These are phyloP conservation scores for Penicillium maclennaniae DNA, from an alignment of 495 filamentous ascomycete genomes.

Conservation along the genomic window DNA sequence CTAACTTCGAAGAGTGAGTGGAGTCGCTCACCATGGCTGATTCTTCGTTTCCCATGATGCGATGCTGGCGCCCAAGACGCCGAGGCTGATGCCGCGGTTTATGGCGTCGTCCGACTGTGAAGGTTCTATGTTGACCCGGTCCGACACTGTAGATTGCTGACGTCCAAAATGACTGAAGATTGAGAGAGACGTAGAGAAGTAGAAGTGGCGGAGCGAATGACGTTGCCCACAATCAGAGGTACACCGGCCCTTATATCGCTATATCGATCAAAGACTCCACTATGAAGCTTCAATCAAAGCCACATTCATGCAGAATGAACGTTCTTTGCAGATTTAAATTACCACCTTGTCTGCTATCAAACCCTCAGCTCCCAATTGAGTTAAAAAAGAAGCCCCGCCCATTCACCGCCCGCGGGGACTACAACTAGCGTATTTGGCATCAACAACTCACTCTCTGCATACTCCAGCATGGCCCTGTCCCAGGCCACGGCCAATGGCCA, in stretches of 20 bases:
- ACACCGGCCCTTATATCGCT: constrained; percentile 1
- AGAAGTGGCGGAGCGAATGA: constrained; percentile 10
- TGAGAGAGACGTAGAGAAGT: background rate
- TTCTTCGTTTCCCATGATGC: constrained; percentile 67
- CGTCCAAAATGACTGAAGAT: background rate
- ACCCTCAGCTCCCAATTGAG: background rate
- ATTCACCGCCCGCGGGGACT: constrained; percentile 32
- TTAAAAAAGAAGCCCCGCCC: constrained; percentile 9
- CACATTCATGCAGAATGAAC: background rate
- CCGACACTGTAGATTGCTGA: background rate
- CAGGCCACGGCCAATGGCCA: constrained; percentile 29
- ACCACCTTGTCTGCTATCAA: constrained; percentile 1
- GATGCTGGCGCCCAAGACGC: constrained; percentile 16
- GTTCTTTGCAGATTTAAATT: background rate
- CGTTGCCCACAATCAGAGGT: constrained; percentile 18
- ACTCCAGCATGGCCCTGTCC: constrained; percentile 16
- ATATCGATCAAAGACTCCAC: background rate
- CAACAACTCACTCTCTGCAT: constrained; percentile 4
- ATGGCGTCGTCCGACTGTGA: constrained; percentile 36
- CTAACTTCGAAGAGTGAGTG: constrained; percentile 59
- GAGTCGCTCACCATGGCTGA: constrained; percentile 60
- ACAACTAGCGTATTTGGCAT: constrained; percentile 23
- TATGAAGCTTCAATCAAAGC: background rate
- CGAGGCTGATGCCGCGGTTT: constrained; percentile 24
- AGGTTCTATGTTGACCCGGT: background rate